Conservation (phyloP, 192 early-diverging fungal species). For the Dissophora ornata region DNA sequence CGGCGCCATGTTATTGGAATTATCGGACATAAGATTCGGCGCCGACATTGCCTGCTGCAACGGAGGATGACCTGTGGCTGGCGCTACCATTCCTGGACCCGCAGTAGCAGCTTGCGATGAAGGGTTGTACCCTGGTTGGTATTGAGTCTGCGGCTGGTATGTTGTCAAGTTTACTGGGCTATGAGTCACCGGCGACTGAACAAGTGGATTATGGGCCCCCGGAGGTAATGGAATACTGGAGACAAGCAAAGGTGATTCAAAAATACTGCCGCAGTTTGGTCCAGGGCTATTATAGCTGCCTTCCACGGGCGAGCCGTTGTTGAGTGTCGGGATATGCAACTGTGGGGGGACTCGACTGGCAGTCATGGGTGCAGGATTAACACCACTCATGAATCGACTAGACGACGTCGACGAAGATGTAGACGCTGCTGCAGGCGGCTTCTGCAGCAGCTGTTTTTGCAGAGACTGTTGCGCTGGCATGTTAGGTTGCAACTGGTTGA, state of each 20-base stretch:
- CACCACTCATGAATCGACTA: slow-evolving; percentile 17
- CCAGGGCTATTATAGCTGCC: neutral
- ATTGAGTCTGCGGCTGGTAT: slow-evolving; percentile 36
- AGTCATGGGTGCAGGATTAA: slow-evolving; percentile 18
- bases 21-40: neutral
- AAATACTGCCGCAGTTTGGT: slow-evolving; percentile 27
- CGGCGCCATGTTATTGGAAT: neutral
- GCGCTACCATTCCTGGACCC: neutral
- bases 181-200: slow-evolving; percentile 15
- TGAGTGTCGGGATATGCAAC: neutral
- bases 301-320: slow-evolving; percentile 7
- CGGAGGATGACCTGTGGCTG: neutral
- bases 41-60: neutral
- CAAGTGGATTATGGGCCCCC: slow-evolving; percentile 32
- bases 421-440: neutral
- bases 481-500: too few relatives aligned
- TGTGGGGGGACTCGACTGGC: neutral
- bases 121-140: slow-evolving; percentile 18
- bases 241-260: slow-evolving; percentile 33
- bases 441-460: slow-evolving; percentile 1
- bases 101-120: neutral
- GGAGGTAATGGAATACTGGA: slow-evolving; percentile 41
- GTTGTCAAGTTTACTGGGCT: neutral
- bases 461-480: too few relatives aligned
- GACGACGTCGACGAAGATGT: neutral